A percentile compares a stretch with the other conserved stretches of the same genome.
Conservation (phyloP, 768 basidiomycete species). For the Mycena pura region DNA sequence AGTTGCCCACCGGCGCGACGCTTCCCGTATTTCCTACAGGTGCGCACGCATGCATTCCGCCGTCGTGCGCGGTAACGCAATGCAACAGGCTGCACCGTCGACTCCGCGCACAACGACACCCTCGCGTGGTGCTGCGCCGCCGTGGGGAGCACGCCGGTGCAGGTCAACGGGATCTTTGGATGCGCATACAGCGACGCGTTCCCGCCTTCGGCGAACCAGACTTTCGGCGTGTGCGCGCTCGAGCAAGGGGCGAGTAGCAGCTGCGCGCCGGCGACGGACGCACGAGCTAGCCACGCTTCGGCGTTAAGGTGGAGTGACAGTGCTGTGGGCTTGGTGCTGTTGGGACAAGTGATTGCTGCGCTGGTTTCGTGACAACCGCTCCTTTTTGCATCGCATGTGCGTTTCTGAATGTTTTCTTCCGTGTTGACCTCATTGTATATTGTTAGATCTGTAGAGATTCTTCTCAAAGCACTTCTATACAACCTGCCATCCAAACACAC, state of each 20-base stretch:
- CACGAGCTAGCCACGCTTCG: too few species aligned
- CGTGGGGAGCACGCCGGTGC: slow-evolving; percentile 2
- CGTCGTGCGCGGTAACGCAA: too few species aligned
- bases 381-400: too few species aligned
- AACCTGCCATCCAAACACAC: too few species aligned
- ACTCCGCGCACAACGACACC: slow-evolving; percentile 4
- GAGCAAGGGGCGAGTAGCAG: not conserved
- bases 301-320: too few species aligned
- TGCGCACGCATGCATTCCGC: not conserved
- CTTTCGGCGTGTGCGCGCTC: slow-evolving; percentile 10
- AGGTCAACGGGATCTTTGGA: not conserved
- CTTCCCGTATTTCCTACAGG: not conserved
- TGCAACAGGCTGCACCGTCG: slow-evolving; percentile 21
- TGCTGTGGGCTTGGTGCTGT: too few species aligned
- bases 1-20: not conserved
- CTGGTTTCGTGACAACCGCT: too few species aligned
- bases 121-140: slow-evolving; percentile 8
- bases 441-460: too few species aligned
- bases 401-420: too few species aligned
- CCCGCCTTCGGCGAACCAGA: slow-evolving; percentile 7
- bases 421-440: too few species aligned
- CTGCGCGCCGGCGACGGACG: slow-evolving; percentile 8
- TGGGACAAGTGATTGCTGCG: too few species aligned
- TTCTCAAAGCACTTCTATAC: too few species aligned
- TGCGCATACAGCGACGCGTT: slow-evolving; percentile 12